These are phyloP conservation scores for Ustulina deusta DNA, from an alignment of 2,329 filamentous ascomycete species.

Conservation along the genomic window DNA sequence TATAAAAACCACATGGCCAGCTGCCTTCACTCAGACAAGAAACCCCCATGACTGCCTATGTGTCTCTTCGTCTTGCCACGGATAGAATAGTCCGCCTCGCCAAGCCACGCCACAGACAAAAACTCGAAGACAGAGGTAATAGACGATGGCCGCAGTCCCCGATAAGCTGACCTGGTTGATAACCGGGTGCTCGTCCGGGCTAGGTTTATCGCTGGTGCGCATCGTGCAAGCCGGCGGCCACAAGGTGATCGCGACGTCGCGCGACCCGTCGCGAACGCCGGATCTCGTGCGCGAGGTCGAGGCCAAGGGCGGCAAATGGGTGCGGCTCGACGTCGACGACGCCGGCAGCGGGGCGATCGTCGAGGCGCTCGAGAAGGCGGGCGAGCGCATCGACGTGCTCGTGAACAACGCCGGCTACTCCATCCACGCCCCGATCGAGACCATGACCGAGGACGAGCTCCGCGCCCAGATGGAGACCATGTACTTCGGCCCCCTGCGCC, in stretches of 20 bases:
- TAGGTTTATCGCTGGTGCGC: conserved; percentile 43
- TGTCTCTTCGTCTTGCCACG: background rate
- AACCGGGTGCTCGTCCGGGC: conserved; percentile 43
- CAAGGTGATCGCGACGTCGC: conserved; percentile 56
- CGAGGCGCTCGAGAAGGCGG: conserved; percentile 46
- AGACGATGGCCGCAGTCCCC: background rate
- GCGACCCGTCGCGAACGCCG: conserved; percentile 45
- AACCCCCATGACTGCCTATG: background rate
- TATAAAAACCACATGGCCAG: background rate
- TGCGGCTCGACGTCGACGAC: conserved; percentile 52
- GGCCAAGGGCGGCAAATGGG: conserved; percentile 51
- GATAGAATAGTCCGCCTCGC: background rate
- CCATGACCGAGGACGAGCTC: conserved; percentile 50
- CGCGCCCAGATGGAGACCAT: conserved; percentile 54
- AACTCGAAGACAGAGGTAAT: background rate
- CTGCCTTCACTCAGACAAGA: background rate
- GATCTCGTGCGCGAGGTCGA: conserved; percentile 51
- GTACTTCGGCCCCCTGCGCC: conserved; percentile 54
- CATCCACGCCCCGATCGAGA: conserved; percentile 52
- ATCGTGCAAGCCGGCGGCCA: conserved; percentile 53
- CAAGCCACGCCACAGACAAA: background rate
- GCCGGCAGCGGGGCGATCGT: conserved; percentile 44
- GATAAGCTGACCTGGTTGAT: conserved; percentile 51
- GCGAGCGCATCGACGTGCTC: conserved; percentile 54
- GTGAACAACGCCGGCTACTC: conserved; percentile 58